Evolutionary conservation across 2,329 filamentous ascomycete genomes (phyloP).

Genomic region (Neophaeococcomyces aloes): DNA sequence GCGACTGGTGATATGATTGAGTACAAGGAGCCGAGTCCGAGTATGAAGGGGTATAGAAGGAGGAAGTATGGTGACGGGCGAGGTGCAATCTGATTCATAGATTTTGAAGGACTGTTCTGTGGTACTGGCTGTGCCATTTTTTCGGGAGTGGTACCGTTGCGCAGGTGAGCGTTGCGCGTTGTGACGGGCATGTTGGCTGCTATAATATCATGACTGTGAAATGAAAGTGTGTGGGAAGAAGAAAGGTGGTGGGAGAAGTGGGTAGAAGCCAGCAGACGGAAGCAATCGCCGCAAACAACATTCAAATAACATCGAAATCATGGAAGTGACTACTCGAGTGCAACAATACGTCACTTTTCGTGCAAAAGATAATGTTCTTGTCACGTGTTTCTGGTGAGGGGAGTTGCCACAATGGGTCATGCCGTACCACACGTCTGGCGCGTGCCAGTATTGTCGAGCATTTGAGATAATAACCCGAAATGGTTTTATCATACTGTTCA

Average conservation of each 20-base stretch:
- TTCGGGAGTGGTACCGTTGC: constrained; percentile 4
- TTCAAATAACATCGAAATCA: too few relatives aligned
- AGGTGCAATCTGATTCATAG: background rate
- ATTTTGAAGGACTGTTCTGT: background rate
- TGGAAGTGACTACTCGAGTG: too few relatives aligned
- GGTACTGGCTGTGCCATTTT: constrained; percentile 1
- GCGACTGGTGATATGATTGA: constrained; percentile 64
- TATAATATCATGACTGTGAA: constrained; percentile 7
- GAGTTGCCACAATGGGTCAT: too few relatives aligned
- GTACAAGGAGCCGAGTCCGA: constrained; percentile 74
- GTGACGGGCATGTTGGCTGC: constrained; percentile 6
- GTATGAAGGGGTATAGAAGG: constrained; percentile 62
- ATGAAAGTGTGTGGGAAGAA: background rate
- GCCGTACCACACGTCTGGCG: too few relatives aligned
- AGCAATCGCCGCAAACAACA: background rate
- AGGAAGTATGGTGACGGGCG: constrained; percentile 33
- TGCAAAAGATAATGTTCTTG: too few relatives aligned
- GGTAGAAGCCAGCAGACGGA: constrained; percentile 1
- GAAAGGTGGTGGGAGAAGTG: constrained; percentile 6
- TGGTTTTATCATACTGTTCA: too few relatives aligned
- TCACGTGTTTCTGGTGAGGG: too few relatives aligned
- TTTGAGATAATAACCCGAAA: too few relatives aligned
- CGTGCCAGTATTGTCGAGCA: too few relatives aligned
- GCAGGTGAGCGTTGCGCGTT: constrained; percentile 5
- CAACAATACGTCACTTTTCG: too few relatives aligned